phyloP scores from a whole-genome alignment of 768 basidiomycete species.

The Hypholoma fasciculare region DNA sequence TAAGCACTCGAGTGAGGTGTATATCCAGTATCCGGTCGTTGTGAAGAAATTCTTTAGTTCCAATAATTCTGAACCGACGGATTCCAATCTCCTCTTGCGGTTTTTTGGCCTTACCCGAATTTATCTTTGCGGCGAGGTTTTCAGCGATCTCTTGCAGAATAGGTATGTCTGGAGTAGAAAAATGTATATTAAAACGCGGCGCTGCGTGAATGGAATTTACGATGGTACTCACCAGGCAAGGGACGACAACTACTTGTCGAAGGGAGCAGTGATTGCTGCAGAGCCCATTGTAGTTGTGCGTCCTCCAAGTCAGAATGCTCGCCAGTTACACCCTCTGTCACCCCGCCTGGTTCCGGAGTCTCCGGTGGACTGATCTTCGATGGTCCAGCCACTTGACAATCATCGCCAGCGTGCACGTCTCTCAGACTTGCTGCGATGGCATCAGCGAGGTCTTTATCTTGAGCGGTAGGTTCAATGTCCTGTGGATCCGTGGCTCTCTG shows the following conservation, averaged over 20 bases:
- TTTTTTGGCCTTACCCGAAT: slow-evolving; percentile 1
- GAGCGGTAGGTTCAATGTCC: not conserved
- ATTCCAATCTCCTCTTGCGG: slow-evolving; percentile 15
- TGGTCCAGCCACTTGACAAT: not conserved
- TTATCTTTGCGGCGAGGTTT: not conserved
- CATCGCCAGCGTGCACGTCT: not conserved
- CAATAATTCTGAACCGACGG: slow-evolving; percentile 52
- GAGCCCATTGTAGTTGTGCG: slow-evolving; percentile 15
- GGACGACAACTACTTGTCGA: not conserved
- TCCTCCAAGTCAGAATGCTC: not conserved
- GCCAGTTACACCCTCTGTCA: not conserved
- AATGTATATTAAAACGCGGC: not conserved
- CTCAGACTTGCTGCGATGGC: slow-evolving; percentile 19
- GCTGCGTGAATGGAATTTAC: not conserved
- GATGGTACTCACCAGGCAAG: not conserved
- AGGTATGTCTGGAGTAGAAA: not conserved
- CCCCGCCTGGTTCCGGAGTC: not conserved
- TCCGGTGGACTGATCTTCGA: not conserved
- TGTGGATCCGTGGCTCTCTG: slow-evolving; percentile 5
- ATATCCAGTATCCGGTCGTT: slow-evolving; percentile 51
- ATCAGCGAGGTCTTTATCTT: slow-evolving; percentile 14
- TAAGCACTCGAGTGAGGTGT: slow-evolving; percentile 54
- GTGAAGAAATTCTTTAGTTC: slow-evolving; percentile 58
- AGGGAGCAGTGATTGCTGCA: slow-evolving; percentile 8
- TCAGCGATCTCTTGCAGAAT: not conserved